These are phyloP conservation scores for Chaetomiaceae sp. DNA, from an alignment of 2,329 filamentous ascomycete genomes.

Conservation along the genomic window DNA sequence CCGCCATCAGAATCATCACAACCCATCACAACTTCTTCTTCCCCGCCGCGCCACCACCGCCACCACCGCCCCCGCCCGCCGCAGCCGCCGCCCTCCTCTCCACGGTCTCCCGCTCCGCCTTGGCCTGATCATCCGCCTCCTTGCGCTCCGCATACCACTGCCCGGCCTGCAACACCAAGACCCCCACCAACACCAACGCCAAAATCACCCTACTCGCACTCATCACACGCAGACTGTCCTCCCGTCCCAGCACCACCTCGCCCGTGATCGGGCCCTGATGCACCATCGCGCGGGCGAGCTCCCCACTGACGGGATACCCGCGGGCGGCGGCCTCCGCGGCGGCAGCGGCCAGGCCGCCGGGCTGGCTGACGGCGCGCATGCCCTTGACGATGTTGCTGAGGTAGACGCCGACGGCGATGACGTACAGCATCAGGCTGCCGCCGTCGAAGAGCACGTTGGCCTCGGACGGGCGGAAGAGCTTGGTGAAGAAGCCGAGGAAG, in stretches of 20 bases:
- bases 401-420: conserved; percentile 87
- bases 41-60: conserved; percentile 20
- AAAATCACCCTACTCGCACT: conserved; percentile 94
- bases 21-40: conserved; percentile 13
- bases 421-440: conserved; percentile 71
- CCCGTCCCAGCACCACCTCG: conserved; percentile 67
- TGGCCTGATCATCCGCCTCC: conserved; percentile 71
- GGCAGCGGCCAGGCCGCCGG: conserved; percentile 7
- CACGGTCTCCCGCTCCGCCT: conserved; percentile 36
- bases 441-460: conserved; percentile 94
- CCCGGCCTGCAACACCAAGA: conserved; percentile 87
- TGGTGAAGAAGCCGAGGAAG: conserved; percentile 81
- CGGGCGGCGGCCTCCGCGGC: neutral
- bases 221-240: conserved; percentile 86
- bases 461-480: conserved; percentile 90
- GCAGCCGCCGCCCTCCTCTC: conserved; percentile 15
- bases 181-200: conserved; percentile 83
- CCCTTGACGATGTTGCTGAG: conserved; percentile 96
- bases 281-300: conserved; percentile 26
- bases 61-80: too few relatives aligned
- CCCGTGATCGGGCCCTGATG: conserved; percentile 42
- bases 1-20: neutral
- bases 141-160: conserved; percentile 98
- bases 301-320: conserved; percentile 12
- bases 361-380: conserved; percentile 65